Conservation (phyloP, 1,139 yeast genomes). For the Yamadazyma blattariae region DNA sequence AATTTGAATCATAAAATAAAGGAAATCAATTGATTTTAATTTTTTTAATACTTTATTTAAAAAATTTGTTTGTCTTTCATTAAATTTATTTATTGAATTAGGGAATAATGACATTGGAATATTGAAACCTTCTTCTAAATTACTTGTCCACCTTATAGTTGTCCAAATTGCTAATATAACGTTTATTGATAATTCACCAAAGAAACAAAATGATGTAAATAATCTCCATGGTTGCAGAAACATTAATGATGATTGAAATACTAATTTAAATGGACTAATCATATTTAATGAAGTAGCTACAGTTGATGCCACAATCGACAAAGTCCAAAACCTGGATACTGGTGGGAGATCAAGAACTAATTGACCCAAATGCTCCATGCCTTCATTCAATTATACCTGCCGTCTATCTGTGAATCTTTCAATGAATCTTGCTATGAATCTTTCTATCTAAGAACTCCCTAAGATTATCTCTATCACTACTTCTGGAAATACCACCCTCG, state of each 20-base stretch:
- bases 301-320: constrained; percentile 19
- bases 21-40: constrained; percentile 22
- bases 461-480: no score
- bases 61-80: constrained; percentile 14
- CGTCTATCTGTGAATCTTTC: no score
- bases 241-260: constrained; percentile 22
- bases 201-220: constrained; percentile 32
- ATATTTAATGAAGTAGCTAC: constrained; percentile 13
- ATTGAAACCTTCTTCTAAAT: constrained; percentile 19
- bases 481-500: no score
- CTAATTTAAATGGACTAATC: constrained; percentile 12
- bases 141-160: constrained; percentile 13
- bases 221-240: constrained; percentile 36
- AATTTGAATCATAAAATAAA: constrained; percentile 27
- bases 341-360: constrained; percentile 23
- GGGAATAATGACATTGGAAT: constrained; percentile 20
- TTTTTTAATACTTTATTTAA: constrained; percentile 16
- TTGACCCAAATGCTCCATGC: constrained; percentile 12
- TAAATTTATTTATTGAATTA: constrained; percentile 12
- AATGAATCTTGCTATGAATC: no score
- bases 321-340: constrained; percentile 30
- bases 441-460: no score
- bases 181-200: constrained; percentile 22
- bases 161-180: constrained; percentile 8
- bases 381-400: no score